Base-by-base conservation (phyloP, 306 rosid genomes). In the Prosopis cineraria region DNA sequence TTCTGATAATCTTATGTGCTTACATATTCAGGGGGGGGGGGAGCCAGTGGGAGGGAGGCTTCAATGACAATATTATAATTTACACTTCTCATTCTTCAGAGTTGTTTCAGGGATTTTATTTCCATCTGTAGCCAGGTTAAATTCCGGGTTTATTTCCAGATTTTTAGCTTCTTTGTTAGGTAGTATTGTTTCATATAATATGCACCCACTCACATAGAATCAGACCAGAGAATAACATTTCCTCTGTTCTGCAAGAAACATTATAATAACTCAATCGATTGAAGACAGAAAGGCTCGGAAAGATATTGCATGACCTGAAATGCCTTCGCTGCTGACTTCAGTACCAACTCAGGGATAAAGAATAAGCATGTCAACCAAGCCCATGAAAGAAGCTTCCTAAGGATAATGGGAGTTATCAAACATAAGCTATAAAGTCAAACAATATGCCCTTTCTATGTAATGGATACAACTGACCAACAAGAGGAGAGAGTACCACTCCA, bases 311-410 rank as follows among this genome's bases (percentile, higher is more conserved):
- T 84, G 58, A 94, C 98, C 93, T 92, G 82, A 79, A 91, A 87
- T 67, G 93, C 81, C 76, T 83, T 89, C 71, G 86, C 80, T 43
- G 92, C 93, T 56, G 98, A 91, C 79, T 94, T 94, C 48, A 94
- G 56, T 48, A 91, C 58, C 85, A 92, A 81, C 84, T 94, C 97
- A 16, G 95, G 97, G 81, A 94, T 85, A 79, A 92, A 94, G 86
- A 94, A 92, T 78, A 94, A 77, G 80, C 98, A 94, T 3, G 97
- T 94, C 83, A 94, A 85, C 98, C 98, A 92, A 16, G 93, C 98
- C 98, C 97, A 92, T 16, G 95, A 92, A 82, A 94, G 93, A 82
- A 94, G 98, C 86, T 92, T 94, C 98, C 98, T 94, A 63, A 69
- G 53, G 82, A 64, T 81, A 78, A 81, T 58, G 85, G 84, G 64